phyloP scores from a whole-genome alignment of 31 red algal genomes.

The Endocladia muricata region DNA sequence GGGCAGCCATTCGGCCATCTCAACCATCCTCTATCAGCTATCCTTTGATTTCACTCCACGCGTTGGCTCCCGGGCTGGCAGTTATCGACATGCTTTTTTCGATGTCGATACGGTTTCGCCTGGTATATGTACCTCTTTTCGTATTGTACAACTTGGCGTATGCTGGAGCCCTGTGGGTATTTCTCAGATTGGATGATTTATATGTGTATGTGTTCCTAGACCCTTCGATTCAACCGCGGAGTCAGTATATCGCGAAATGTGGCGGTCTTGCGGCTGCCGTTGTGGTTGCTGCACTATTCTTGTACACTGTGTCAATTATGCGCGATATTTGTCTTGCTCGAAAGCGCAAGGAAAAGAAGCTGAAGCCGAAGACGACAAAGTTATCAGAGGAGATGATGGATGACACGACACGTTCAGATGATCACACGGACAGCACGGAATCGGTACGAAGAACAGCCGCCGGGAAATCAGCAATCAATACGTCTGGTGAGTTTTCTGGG shows the following conservation, averaged over 20 bases:
- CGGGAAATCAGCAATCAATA: no score
- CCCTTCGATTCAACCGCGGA: not conserved
- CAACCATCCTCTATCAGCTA: not conserved
- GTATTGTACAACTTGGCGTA: constrained; percentile 7
- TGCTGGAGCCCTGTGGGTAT: not conserved
- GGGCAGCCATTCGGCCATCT: constrained; percentile 19
- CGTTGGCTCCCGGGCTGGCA: constrained; percentile 15
- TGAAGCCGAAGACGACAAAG: no score
- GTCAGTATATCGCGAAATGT: constrained; percentile 23
- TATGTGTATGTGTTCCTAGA: constrained; percentile 2
- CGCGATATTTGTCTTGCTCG: not conserved
- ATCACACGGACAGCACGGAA: no score
- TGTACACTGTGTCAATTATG: constrained; percentile 24
- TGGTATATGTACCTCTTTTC: constrained; percentile 12
- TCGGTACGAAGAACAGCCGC: no score
- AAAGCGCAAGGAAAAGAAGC: constrained; percentile 5
- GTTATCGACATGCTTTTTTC: constrained; percentile 9
- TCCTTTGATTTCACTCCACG: constrained; percentile 18
- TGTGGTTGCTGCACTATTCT: constrained; percentile 20
- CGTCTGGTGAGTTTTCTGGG: no score
- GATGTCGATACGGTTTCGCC: constrained; percentile 4
- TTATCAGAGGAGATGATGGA: no score
- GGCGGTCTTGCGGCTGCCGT: constrained; percentile 13
- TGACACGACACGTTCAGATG: no score
- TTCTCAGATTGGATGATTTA: not conserved